Base-by-base conservation (phyloP, 495 filamentous ascomycete species). In the Cercophora scortea region DNA sequence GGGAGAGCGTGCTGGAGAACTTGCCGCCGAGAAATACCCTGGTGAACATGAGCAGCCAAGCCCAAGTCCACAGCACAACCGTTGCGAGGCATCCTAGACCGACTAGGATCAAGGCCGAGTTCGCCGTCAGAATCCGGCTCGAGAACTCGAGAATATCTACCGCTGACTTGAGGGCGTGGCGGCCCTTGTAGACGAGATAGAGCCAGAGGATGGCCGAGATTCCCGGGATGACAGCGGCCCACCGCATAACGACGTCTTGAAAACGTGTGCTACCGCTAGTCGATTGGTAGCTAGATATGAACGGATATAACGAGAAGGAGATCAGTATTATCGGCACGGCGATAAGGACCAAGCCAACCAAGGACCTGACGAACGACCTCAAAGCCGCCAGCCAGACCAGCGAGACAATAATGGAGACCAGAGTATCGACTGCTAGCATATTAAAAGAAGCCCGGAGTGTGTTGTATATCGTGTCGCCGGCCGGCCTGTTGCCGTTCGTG, bases 21-120 rank as follows among this genome's bases (percentile, higher is more conserved):
- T 87, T 87, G 4, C 90, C 93, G 16, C 86, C 88, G 40, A 96
- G 80, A 66, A 98, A 98, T 42, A 97, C 82, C 25, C 90, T 79
- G 3, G 89, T 93, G 68, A 98, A 98, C 93, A 97, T 96, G 59
- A 83, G 80, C 63, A 97, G 80, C 93, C 93, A 98, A 9, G 86
- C 59, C 93, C 93, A 98, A 2, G 90, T 95, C 87, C 91, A 97
- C 8, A 79, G 71, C 9, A 94, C 84, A 41, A 95, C 83, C 35
- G 78, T 72, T 9, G 72, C 76, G n/a, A 98, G 79, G 25, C 84
- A 86, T 33, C 71, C 84, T 56, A 97, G 81, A 16, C 91, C 92
- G 32, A 96, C 76, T 4, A 84, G 65, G n/a, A 97, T 71, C 19
- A 98, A 74, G 16, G 86, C 86, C 18, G 91, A 84, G 61, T 93